Evolutionary conservation across 169 alveolate species (phyloP).

Genomic region (Perkinsus chesapeaki): DNA sequence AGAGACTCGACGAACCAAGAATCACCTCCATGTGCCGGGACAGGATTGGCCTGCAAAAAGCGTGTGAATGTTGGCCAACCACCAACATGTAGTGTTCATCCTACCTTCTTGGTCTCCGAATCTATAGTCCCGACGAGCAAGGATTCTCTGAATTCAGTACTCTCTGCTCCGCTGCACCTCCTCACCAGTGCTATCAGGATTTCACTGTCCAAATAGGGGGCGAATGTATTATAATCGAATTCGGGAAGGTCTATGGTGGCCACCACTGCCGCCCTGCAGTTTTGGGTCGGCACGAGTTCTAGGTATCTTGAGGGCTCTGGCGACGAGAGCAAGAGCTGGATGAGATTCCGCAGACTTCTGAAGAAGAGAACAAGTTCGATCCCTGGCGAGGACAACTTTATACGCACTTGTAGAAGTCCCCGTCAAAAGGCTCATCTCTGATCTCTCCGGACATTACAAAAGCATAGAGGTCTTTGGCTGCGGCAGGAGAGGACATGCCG

Average conservation of each 20-base stretch:
- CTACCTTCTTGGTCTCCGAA: not conserved
- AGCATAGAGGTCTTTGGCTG: not conserved
- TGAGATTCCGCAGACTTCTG: not conserved
- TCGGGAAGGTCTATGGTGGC: not conserved
- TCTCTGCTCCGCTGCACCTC: not conserved
- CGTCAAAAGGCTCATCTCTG: not conserved
- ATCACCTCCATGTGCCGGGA: not conserved
- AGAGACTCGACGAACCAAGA: not conserved
- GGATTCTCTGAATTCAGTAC: not conserved
- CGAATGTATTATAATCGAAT: not conserved
- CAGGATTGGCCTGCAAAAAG: not conserved
- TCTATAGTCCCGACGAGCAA: not conserved
- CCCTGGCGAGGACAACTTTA: not conserved
- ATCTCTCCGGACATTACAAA: not conserved
- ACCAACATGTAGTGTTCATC: not conserved
- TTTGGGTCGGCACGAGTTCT: not conserved
- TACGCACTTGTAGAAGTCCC: not conserved
- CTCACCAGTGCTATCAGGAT: not conserved
- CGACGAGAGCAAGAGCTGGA: not conserved
- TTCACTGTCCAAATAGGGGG: not conserved
- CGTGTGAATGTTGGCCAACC: not conserved
- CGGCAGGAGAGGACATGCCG: not conserved
- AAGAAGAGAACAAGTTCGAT: not conserved
- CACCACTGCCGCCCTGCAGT: not conserved
- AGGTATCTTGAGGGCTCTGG: not conserved